phyloP scores from a whole-genome alignment of 2,329 filamentous ascomycete genomes.

The Colletotrichum gigasporum region DNA sequence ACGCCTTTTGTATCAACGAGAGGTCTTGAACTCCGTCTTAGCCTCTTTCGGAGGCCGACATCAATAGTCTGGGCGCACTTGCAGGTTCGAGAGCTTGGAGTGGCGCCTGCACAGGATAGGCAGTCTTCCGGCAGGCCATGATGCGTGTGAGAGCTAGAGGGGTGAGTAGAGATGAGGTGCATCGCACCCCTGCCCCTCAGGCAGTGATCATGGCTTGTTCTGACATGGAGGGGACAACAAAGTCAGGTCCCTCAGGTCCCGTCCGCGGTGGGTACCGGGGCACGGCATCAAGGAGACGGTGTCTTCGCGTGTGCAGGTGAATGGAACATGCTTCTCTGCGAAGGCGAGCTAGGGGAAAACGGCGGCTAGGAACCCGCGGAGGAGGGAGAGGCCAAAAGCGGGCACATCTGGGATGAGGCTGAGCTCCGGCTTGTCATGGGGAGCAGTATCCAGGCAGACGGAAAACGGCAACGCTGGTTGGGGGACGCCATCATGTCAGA shows the following conservation, averaged over 20 bases:
- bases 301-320: not conserved
- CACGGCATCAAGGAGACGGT: conserved; percentile 10
- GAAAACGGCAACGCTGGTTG: not conserved
- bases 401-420: conserved; percentile 15
- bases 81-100: conserved; percentile 9
- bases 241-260: conserved; percentile 4
- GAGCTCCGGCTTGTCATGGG: conserved; percentile 5
- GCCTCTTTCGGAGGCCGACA: conserved; percentile 4
- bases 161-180: conserved; percentile 16
- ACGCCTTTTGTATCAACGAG: conserved; percentile 12
- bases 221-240: conserved; percentile 30
- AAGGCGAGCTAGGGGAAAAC: not conserved
- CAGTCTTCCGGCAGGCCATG: conserved; percentile 3
- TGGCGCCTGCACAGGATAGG: conserved; percentile 1
- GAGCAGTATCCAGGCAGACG: conserved; percentile 22
- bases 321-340: conserved; percentile 11
- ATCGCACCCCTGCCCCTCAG: conserved; percentile 8
- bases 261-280: not conserved
- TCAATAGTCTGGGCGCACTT: conserved; percentile 25
- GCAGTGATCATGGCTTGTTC: conserved; percentile 10
- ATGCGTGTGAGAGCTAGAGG: conserved; percentile 21
- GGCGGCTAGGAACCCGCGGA: not conserved
- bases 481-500: conserved; percentile 17
- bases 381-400: not conserved
- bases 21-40: not conserved